phyloP scores from a whole-genome alignment of 2,329 filamentous ascomycete species.

The Phaeosphaeriaceae sp. region DNA sequence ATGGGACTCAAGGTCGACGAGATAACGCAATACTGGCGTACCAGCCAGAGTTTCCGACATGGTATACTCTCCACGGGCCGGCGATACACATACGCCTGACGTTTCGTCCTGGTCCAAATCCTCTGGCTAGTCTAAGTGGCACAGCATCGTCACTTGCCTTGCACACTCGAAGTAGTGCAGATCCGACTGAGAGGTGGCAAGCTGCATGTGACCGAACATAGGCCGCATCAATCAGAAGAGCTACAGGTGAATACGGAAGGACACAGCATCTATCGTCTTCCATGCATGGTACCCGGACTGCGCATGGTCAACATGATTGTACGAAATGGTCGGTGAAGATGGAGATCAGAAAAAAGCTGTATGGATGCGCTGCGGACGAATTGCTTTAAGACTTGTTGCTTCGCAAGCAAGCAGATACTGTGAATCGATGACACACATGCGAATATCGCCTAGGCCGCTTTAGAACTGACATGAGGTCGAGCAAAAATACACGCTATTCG shows the following conservation, averaged over 20 bases:
- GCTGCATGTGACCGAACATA: conserved; percentile 29
- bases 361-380: background rate
- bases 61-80: conserved; percentile 20
- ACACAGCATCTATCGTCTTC: conserved; percentile 21
- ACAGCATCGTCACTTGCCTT: conserved; percentile 33
- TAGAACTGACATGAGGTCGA: conserved; percentile 13
- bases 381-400: background rate
- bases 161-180: conserved; percentile 12
- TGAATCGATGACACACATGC: conserved; percentile 21
- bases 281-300: conserved; percentile 28
- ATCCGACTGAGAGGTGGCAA: conserved; percentile 24
- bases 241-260: conserved; percentile 22
- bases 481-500: conserved; percentile 20
- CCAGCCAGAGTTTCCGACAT: conserved; percentile 6
- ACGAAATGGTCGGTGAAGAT: background rate
- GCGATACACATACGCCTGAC: conserved; percentile 19
- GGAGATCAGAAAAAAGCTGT: background rate
- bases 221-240: conserved; percentile 9
- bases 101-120: conserved; percentile 21
- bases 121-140: conserved; percentile 20
- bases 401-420: conserved; percentile 12
- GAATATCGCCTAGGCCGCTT: conserved; percentile 20
- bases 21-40: background rate
- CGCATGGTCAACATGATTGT: background rate
- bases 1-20: background rate